Percentiles rank a stretch among this genome's conserved stretches.
phyloP scores from a whole-genome alignment of 208 protist genomes.

The Leishmania arabica region DNA sequence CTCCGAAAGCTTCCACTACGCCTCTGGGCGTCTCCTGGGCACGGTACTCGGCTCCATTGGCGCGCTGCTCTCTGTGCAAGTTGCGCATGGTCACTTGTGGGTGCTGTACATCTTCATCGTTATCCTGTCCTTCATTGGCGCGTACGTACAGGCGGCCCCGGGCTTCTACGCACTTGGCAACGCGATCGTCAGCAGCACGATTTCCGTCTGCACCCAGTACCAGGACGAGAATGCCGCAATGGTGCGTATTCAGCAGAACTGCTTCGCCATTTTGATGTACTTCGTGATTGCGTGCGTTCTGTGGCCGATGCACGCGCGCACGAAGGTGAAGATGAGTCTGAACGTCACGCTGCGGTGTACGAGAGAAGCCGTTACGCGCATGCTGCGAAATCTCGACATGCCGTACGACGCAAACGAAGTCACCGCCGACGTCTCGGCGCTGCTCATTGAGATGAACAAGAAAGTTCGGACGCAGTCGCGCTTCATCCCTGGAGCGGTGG shows the following conservation, averaged over 20 bases:
- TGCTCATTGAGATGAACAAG: constrained; percentile 75
- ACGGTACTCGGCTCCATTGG: constrained; percentile 83
- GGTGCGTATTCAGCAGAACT: constrained; percentile 91
- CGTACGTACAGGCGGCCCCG: constrained; percentile 84
- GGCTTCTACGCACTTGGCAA: constrained; percentile 88
- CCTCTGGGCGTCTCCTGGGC: constrained; percentile 80
- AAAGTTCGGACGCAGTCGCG: constrained; percentile 60
- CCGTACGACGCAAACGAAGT: constrained; percentile 79
- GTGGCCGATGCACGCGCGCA: constrained; percentile 85
- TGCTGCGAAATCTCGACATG: constrained; percentile 90
- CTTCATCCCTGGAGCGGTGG: constrained; percentile 79
- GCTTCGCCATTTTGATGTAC: constrained; percentile 92
- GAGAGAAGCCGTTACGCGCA: constrained; percentile 69
- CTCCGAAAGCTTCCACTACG: constrained; percentile 91
- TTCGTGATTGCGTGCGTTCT: constrained; percentile 79
- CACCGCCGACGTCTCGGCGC: constrained; percentile 52
- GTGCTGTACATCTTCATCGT: constrained; percentile 80
- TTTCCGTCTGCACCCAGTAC: constrained; percentile 90
- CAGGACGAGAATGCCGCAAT: constrained; percentile 75
- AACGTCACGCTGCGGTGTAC: constrained; percentile 82
- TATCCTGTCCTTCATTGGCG: constrained; percentile 79
- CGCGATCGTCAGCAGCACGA: constrained; percentile 85
- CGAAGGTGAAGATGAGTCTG: constrained; percentile 84
- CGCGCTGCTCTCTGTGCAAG: constrained; percentile 71
- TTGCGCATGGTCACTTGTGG: constrained; percentile 54